Percentiles rank a stretch among this genome's conserved stretches.
phyloP scores from a whole-genome alignment of 768 basidiomycete species.

The Lentinula lateritia region DNA sequence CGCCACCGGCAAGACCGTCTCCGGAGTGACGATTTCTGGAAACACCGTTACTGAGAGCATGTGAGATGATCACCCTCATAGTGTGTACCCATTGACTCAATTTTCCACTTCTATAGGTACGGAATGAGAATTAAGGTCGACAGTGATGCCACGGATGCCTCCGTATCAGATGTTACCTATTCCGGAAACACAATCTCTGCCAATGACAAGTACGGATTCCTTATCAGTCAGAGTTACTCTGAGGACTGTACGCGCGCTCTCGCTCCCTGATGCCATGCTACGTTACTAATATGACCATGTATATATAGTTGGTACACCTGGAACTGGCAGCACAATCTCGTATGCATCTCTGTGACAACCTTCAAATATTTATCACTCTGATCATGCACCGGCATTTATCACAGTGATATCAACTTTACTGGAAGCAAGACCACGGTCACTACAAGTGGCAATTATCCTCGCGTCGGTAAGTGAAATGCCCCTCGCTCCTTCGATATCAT shows the following conservation, averaged over 20 bases:
- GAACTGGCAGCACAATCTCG: slow-evolving; percentile 35
- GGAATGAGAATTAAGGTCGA: slow-evolving; percentile 10
- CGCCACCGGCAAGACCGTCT: slow-evolving; percentile 20
- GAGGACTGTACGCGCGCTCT: slow-evolving; percentile 11
- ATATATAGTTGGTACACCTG: slow-evolving; percentile 32
- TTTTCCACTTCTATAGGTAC: background rate
- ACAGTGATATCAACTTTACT: background rate
- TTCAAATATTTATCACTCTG: too few species aligned
- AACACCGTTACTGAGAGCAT: slow-evolving; percentile 22
- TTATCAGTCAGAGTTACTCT: slow-evolving; percentile 31
- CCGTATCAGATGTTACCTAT: slow-evolving; percentile 30
- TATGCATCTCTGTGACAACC: background rate
- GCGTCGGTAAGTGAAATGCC: background rate
- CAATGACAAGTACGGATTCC: slow-evolving; percentile 30
- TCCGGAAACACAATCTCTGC: slow-evolving; percentile 31
- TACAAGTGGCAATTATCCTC: background rate
- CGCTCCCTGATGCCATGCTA: background rate
- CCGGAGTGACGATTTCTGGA: slow-evolving; percentile 1
- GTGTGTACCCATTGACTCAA: too few species aligned
- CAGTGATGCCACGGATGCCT: slow-evolving; percentile 21
- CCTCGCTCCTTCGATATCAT: background rate
- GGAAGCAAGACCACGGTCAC: slow-evolving; percentile 1
- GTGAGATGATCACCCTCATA: background rate
- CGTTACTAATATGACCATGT: background rate
- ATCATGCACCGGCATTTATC: background rate